A percentile compares a stretch with the other conserved stretches of the same genome.
These are phyloP conservation scores for Auriscalpium orientale DNA, from an alignment of 768 basidiomycete species.

Conservation along the genomic window DNA sequence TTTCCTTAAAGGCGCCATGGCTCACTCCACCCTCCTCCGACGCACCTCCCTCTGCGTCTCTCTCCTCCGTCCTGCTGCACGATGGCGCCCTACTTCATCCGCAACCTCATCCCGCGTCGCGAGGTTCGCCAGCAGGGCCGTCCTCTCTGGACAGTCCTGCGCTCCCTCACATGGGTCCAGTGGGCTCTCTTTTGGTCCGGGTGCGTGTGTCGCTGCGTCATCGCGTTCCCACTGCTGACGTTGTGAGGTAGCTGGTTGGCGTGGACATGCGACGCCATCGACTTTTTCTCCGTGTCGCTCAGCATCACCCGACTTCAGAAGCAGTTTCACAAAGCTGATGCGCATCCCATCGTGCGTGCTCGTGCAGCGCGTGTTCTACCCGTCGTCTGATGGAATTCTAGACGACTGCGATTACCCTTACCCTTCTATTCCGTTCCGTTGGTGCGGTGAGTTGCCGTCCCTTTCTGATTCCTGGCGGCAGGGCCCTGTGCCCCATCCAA, in stretches of 20 bases:
- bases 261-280: constrained; percentile 83
- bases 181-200: constrained; percentile 50
- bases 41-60: neutral
- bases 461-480: neutral
- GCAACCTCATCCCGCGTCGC: constrained; percentile 5
- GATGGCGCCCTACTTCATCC: constrained; percentile 12
- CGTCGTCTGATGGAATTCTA: constrained; percentile 11
- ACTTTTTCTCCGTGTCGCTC: constrained; percentile 76
- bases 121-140: constrained; percentile 4
- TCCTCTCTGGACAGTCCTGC: constrained; percentile 34
- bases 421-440: constrained; percentile 81
- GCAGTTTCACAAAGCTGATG: constrained; percentile 37
- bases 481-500: neutral
- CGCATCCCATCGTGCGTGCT: constrained; percentile 35
- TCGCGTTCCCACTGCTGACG: neutral
- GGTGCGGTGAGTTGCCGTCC: constrained; percentile 44
- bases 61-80: neutral
- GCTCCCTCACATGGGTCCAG: constrained; percentile 37
- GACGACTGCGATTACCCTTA: constrained; percentile 85
- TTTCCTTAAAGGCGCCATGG: neutral
- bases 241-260: constrained; percentile 55
- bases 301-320: constrained; percentile 37
- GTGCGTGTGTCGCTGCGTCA: constrained; percentile 20
- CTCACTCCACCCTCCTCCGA: neutral
- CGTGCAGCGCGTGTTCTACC: neutral